Evolutionary conservation across 768 basidiomycete species (phyloP).

Genomic region (Arthromyces matolae): DNA sequence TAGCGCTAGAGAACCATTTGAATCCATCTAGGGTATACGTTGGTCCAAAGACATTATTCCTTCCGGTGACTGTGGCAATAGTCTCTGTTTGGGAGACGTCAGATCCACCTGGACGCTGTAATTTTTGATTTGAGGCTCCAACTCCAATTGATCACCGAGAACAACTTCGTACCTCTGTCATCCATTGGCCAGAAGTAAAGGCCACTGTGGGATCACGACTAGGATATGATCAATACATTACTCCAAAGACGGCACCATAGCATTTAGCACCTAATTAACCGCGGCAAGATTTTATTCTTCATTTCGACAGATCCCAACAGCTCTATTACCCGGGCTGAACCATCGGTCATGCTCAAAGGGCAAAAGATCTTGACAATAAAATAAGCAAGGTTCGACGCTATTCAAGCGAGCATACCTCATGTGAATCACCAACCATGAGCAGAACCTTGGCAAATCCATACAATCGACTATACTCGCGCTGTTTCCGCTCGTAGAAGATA

Average conservation of each 20-base stretch:
- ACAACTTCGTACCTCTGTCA: conserved; percentile 58
- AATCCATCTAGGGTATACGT: conserved; percentile 62
- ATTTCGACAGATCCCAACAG: conserved; percentile 55
- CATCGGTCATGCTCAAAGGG: conserved; percentile 79
- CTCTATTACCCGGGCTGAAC: conserved; percentile 70
- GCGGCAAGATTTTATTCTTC: conserved; percentile 54
- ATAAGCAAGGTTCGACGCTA: too few relatives aligned
- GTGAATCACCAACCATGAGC: conserved; percentile 59
- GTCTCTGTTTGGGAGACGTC: conserved; percentile 77
- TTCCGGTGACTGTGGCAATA: conserved; percentile 39
- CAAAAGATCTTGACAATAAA: conserved; percentile 50
- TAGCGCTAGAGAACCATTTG: conserved; percentile 85
- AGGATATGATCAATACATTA: not conserved
- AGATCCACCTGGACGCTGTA: conserved; percentile 66
- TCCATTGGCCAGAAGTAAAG: conserved; percentile 80
- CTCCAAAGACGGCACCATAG: not conserved
- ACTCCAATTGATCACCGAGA: conserved; percentile 20
- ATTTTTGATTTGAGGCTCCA: not conserved
- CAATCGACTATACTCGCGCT: conserved; percentile 54
- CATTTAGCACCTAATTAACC: conserved; percentile 51
- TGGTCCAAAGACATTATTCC: conserved; percentile 39
- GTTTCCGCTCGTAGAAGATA: conserved; percentile 65
- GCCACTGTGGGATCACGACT: conserved; percentile 61
- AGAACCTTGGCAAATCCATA: conserved; percentile 65
- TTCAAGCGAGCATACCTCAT: conserved; percentile 58